Conservation (phyloP, 208 protist species). For the Acanthamoeba pearcei region DNA sequence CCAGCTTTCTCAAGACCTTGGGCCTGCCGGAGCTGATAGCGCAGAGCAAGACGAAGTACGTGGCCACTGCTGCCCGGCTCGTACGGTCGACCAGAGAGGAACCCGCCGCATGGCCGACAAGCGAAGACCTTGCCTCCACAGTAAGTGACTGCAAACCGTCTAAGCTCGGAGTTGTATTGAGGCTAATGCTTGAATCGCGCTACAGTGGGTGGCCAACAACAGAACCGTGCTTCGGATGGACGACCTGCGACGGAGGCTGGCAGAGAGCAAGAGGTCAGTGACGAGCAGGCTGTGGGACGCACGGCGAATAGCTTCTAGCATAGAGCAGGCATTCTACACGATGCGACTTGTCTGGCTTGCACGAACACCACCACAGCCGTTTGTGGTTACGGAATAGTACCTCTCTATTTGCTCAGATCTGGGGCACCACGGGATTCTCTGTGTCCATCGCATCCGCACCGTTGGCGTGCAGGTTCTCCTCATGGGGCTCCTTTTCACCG, state of each 20-base stretch:
- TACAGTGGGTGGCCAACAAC: background rate
- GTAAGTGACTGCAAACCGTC: background rate
- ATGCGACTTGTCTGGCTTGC: background rate
- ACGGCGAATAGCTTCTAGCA: background rate
- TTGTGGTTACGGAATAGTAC: conserved; percentile 26
- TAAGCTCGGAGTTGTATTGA: background rate
- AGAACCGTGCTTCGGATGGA: background rate
- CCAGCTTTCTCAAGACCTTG: background rate
- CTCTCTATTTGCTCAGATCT: background rate
- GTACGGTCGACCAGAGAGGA: background rate
- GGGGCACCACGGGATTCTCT: background rate
- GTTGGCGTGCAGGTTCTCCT: background rate
- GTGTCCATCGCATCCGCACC: background rate
- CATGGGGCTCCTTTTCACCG: background rate
- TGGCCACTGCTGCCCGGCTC: background rate
- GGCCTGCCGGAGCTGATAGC: background rate
- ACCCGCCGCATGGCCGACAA: background rate
- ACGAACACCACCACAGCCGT: background rate
- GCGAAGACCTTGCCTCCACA: background rate
- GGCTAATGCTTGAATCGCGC: background rate
- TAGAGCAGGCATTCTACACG: background rate
- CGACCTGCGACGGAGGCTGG: background rate
- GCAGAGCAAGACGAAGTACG: background rate
- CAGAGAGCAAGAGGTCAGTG: background rate
- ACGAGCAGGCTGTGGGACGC: background rate